Conservation (phyloP, 331 rosid genomes). For the Dryas integrifolia region DNA sequence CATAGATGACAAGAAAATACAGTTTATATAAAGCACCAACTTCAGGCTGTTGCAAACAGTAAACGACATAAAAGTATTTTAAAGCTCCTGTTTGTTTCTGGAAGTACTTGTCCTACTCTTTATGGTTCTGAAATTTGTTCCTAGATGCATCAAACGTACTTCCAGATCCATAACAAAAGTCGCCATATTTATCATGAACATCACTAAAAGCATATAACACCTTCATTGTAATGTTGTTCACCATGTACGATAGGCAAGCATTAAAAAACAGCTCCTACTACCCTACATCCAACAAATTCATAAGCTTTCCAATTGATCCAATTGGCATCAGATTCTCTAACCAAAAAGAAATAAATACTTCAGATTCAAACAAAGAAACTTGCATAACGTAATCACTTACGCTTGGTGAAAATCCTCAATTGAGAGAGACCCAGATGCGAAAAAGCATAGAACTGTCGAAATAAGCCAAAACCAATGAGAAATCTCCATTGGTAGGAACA, state of each 20-base stretch:
- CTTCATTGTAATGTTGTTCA: conserved; percentile 1
- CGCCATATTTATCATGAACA: conserved; percentile 8
- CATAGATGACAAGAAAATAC: not conserved
- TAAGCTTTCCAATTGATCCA: conserved; percentile 1
- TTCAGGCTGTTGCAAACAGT: not conserved
- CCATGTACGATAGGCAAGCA: conserved; percentile 13
- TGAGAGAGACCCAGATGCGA: conserved; percentile 47
- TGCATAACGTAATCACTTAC: conserved; percentile 43
- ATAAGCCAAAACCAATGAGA: conserved; percentile 34
- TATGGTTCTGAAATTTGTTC: not conserved
- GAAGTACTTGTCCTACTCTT: not conserved
- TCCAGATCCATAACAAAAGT: conserved; percentile 17
- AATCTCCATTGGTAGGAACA: conserved; percentile 37
- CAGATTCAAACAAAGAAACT: conserved; percentile 1
- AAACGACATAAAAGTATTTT: not conserved
- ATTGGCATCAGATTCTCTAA: not conserved
- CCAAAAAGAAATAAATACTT: not conserved
- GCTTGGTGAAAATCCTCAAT: conserved; percentile 60
- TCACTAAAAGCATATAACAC: conserved; percentile 10
- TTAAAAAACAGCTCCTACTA: not conserved
- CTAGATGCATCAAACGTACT: not conserved
- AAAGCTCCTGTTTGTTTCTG: not conserved
- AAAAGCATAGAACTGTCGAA: conserved; percentile 34
- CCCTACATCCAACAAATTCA: not conserved
- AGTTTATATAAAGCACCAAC: not conserved